These are phyloP conservation scores for Saturnispora sanitii DNA, from an alignment of 805 yeast species.

Conservation along the genomic window DNA sequence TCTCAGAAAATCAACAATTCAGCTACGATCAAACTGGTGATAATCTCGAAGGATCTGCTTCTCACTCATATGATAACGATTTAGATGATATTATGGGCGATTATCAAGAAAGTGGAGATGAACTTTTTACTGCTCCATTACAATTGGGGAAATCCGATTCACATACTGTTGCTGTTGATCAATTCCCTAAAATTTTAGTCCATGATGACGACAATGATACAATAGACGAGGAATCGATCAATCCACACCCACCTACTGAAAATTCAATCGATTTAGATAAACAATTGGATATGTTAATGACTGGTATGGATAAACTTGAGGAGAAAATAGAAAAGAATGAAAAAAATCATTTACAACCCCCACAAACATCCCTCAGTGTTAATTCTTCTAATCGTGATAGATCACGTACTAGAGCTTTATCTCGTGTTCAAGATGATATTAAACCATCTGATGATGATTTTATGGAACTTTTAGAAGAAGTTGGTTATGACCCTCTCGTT, in stretches of 20 bases:
- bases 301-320: constrained; percentile 6
- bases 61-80: constrained; percentile 11
- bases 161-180: too few species aligned
- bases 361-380: too few species aligned
- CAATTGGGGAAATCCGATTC: too few species aligned
- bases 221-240: constrained; percentile 3
- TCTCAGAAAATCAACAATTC: constrained; percentile 3
- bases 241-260: not conserved
- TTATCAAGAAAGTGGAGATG: constrained; percentile 17
- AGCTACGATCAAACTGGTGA: constrained; percentile 9
- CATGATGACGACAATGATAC: constrained; percentile 5
- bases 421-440: constrained; percentile 19
- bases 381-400: constrained; percentile 3
- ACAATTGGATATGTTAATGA: constrained; percentile 9
- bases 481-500: constrained; percentile 56
- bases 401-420: constrained; percentile 24
- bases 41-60: not conserved
- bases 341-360: too few species aligned
- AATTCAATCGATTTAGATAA: constrained; percentile 3
- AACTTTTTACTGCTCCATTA: constrained; percentile 17
- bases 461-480: constrained; percentile 65
- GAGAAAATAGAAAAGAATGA: not conserved
- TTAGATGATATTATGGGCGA: constrained; percentile 24
- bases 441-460: constrained; percentile 25
- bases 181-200: not conserved